phyloP scores from a whole-genome alignment of 2,329 filamentous ascomycete genomes.

The Phaeosphaeria sp. region DNA sequence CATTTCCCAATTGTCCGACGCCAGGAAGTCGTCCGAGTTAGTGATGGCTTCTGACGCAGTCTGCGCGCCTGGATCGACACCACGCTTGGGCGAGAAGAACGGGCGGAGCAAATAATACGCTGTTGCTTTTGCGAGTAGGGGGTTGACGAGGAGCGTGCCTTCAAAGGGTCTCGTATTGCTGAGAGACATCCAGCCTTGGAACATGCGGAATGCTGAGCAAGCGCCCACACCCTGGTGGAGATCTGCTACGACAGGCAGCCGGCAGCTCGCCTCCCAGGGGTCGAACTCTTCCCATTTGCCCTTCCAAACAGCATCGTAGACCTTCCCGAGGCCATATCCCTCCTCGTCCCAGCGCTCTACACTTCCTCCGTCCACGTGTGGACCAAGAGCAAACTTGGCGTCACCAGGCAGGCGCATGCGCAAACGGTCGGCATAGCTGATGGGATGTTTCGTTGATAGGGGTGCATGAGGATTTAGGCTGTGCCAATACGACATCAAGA shows the following conservation, averaged over 20 bases:
- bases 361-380: conserved; percentile 61
- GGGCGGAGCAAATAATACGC: conserved; percentile 83
- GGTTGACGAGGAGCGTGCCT: conserved; percentile 83
- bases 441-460: conserved; percentile 55
- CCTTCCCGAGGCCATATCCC: conserved; percentile 66
- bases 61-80: conserved; percentile 41
- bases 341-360: conserved; percentile 62
- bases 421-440: conserved; percentile 57
- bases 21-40: conserved; percentile 52
- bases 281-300: conserved; percentile 84
- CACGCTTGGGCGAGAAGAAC: conserved; percentile 71
- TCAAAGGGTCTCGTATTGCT: conserved; percentile 74
- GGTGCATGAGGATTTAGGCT: conserved; percentile 50
- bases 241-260: conserved; percentile 73
- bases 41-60: conserved; percentile 37
- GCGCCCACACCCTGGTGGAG: conserved; percentile 82
- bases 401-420: conserved; percentile 63
- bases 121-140: conserved; percentile 75
- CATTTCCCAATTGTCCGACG: conserved; percentile 67
- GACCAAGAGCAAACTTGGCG: conserved; percentile 61
- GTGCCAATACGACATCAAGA: conserved; percentile 59
- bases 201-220: conserved; percentile 85
- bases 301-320: conserved; percentile 75
- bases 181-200: conserved; percentile 88
- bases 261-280: conserved; percentile 76